phyloP scores from a whole-genome alignment of 2,329 filamentous ascomycete species.

The Penicillium paneum region DNA sequence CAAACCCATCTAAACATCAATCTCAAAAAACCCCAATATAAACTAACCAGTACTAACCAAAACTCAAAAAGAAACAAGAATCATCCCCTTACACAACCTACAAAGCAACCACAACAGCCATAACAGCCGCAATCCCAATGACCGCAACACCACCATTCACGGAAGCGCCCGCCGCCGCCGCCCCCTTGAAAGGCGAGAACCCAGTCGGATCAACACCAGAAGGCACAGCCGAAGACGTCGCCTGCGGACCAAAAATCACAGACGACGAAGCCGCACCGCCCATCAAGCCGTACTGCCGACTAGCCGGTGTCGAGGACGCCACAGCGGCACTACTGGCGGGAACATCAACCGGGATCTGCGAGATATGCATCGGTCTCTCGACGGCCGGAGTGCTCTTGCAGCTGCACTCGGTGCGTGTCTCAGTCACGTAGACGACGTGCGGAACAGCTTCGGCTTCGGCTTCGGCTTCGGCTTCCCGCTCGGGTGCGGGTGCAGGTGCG shows the following conservation, averaged over 20 bases:
- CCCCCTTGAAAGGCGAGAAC: constrained; percentile 20
- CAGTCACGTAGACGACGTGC: constrained; percentile 22
- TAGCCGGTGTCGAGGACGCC: constrained; percentile 5
- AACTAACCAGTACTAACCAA: not conserved
- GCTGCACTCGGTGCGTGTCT: constrained; percentile 20
- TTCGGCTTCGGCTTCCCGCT: not conserved
- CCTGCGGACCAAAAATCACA: constrained; percentile 11
- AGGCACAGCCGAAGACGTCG: constrained; percentile 16
- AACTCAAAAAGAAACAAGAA: not conserved
- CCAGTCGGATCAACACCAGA: constrained; percentile 16
- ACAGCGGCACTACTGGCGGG: constrained; percentile 13
- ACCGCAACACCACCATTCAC: constrained; percentile 12
- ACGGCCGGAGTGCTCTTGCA: constrained; percentile 15
- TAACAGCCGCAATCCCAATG: constrained; percentile 19
- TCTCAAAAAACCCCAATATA: not conserved
- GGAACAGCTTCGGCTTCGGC: constrained; percentile 1
- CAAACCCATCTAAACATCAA: not conserved
- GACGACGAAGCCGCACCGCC: constrained; percentile 14
- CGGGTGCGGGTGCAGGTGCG: not conserved
- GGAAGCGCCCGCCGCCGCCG: constrained; percentile 11
- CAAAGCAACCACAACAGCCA: constrained; percentile 24
- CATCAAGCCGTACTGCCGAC: constrained; percentile 7
- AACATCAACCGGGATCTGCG: constrained; percentile 22
- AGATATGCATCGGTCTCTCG: constrained; percentile 7
- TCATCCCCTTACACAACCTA: constrained; percentile 2